phyloP scores from a whole-genome alignment of 352 stramenopile species.

The Pythium dissimile region DNA sequence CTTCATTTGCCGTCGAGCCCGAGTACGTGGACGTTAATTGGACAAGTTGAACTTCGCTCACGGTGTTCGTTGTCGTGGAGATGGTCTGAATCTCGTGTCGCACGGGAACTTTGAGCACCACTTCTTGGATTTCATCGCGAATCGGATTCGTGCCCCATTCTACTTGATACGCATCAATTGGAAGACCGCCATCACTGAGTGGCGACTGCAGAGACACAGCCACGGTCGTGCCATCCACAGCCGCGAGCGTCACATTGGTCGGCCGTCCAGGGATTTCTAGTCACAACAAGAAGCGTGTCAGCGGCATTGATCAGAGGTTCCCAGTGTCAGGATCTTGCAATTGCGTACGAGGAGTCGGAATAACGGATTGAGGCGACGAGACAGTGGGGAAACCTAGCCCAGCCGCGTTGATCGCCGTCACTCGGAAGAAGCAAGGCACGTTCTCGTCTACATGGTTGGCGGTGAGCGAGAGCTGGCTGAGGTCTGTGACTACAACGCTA shows the following conservation, averaged over 20 bases:
- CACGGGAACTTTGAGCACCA: conserved; percentile 56
- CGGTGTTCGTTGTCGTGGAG: conserved; percentile 59
- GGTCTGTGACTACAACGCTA: conserved; percentile 83
- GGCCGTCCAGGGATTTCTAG: conserved; percentile 61
- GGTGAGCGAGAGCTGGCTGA: conserved; percentile 78
- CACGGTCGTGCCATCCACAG: conserved; percentile 88
- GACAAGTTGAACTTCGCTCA: conserved; percentile 89
- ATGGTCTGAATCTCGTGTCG: conserved; percentile 71
- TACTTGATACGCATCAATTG: conserved; percentile 88
- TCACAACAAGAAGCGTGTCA: not conserved
- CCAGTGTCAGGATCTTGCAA: no score
- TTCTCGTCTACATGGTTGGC: conserved; percentile 90
- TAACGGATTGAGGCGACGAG: conserved; percentile 78
- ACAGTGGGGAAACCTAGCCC: conserved; percentile 63
- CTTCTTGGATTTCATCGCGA: conserved; percentile 73
- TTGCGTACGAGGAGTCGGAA: conserved; percentile 79
- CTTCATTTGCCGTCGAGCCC: conserved; percentile 55
- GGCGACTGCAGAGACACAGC: conserved; percentile 74
- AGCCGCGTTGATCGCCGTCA: conserved; percentile 90
- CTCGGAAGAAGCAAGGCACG: conserved; percentile 93
- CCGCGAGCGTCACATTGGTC: conserved; percentile 68
- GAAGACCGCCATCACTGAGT: conserved; percentile 78
- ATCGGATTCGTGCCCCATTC: conserved; percentile 87
- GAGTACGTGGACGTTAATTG: conserved; percentile 78
- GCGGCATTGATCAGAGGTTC: no score